Base-by-base conservation (phyloP, 2,329 filamentous ascomycete genomes). In the Fusarium mexicanum region DNA sequence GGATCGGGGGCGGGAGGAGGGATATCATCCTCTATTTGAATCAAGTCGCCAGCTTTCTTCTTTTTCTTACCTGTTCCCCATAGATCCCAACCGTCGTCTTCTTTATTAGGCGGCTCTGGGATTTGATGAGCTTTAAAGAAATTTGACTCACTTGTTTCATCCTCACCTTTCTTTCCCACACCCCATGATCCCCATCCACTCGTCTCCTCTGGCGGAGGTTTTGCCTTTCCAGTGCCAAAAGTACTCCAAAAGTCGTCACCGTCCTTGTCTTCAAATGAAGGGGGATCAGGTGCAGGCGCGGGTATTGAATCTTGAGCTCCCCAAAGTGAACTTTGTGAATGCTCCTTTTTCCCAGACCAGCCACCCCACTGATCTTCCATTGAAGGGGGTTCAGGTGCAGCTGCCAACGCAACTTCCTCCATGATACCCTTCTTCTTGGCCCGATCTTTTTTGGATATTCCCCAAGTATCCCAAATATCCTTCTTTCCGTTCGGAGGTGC, bases 21-120 rank as follows among this genome's bases (percentile, higher is more conserved):
- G 37, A 75, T 77, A 38, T 80, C 79, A 31, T 78, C 82, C 71
- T 79, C 82, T 55, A 83, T 77, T 43, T 82, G 81, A 67, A 83
- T 82, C 66, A 84, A 77, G 61, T 84, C 79, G 54, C 79, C 71
- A 33, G 73, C 80, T 64, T 67, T 67, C 61, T 84, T 85, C 71
- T 85, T 86, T 61, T 81, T 83, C 71, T 82, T 83, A 59, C 72
- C 74, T 54, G 73, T 70, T 35, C 78, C 77, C 79, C 79, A 80
- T 26, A 78, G 69, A 64, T 75, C 77, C 78, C 79, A 76, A 33
- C 76, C 73, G 22, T 75, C 75, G 29, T 77, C 76, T 51, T 59
- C 70, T 54, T 64, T 47, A 24, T 75, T 73, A 24, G 51, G 59
- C 41, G 60, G 38, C 54, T 75, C 72, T 51, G 67, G 55, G 40